phyloP scores from a whole-genome alignment of 192 early-diverging fungal genomes.

The Coemansia sp. region DNA sequence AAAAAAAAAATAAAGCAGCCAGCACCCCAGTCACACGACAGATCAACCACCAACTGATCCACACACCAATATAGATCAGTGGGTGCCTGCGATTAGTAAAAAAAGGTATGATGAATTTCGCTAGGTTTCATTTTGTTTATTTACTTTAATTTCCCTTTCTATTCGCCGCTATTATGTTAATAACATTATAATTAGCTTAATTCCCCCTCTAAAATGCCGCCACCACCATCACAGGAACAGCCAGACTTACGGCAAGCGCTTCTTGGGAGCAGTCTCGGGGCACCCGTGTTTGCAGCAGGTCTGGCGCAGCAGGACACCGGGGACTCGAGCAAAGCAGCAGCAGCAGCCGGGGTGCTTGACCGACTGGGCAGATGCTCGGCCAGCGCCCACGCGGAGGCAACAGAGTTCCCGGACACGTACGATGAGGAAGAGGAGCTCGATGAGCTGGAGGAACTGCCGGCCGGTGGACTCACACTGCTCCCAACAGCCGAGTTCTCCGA shows the following conservation, averaged over 20 bases:
- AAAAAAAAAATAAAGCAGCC: too few species aligned
- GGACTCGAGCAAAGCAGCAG: background rate
- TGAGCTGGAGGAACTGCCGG: background rate
- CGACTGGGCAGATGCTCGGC: background rate
- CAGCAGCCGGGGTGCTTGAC: background rate
- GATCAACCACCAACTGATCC: too few species aligned
- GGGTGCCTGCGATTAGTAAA: too few species aligned
- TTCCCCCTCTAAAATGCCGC: background rate
- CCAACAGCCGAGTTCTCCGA: constrained; percentile 31
- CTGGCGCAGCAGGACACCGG: background rate
- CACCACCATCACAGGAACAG: background rate
- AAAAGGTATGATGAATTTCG: too few species aligned
- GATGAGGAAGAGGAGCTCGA: background rate
- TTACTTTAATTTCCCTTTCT: too few species aligned
- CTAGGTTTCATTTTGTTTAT: too few species aligned
- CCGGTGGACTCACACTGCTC: constrained; percentile 16
- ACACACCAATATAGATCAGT: too few species aligned
- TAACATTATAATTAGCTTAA: too few species aligned
- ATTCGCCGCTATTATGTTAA: too few species aligned
- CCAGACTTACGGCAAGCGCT: background rate
- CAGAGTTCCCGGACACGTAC: background rate
- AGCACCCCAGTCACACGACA: too few species aligned
- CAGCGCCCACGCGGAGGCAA: background rate
- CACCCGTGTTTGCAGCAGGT: background rate
- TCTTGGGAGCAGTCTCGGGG: background rate